Evolutionary conservation across 768 basidiomycete species (phyloP).

Genomic region (Hemileccinum rubropunctum): DNA sequence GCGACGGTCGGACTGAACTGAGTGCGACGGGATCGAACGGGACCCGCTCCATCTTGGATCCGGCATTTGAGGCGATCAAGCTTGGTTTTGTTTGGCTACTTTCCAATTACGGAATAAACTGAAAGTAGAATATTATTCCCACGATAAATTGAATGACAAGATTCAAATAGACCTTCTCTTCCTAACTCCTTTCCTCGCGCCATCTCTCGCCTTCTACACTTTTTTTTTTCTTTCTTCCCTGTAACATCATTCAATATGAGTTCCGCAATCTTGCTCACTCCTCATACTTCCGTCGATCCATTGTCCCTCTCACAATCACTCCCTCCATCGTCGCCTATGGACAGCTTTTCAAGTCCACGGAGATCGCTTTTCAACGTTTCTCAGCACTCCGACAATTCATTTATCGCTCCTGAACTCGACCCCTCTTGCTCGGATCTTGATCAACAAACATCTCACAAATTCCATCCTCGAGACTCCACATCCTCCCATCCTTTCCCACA

Average conservation of each 20-base stretch:
- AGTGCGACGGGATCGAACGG: neutral
- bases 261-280: constrained; percentile 2
- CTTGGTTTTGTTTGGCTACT: neutral
- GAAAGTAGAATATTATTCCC: constrained; percentile 9
- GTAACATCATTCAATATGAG: neutral
- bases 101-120: neutral
- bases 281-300: neutral
- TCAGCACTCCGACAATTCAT: constrained; percentile 2
- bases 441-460: constrained; percentile 20
- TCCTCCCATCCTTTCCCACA: constrained; percentile 7
- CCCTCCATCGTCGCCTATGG: constrained; percentile 3
- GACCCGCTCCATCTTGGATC: no score
- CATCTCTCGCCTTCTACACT: neutral
- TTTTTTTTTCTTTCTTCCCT: neutral
- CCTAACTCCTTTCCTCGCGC: constrained; percentile 18
- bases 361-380: neutral
- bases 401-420: neutral
- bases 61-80: no score
- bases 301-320: constrained; percentile 8
- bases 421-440: constrained; percentile 26
- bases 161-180: constrained; percentile 8
- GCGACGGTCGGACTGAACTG: neutral
- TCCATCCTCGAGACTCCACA: constrained; percentile 7
- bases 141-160: constrained; percentile 19
- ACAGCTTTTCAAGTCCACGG: constrained; percentile 14